Percentiles rank a stretch among this genome's conserved stretches.
phyloP scores from a whole-genome alignment of 768 basidiomycete genomes.

The Crepidotus variabilis region DNA sequence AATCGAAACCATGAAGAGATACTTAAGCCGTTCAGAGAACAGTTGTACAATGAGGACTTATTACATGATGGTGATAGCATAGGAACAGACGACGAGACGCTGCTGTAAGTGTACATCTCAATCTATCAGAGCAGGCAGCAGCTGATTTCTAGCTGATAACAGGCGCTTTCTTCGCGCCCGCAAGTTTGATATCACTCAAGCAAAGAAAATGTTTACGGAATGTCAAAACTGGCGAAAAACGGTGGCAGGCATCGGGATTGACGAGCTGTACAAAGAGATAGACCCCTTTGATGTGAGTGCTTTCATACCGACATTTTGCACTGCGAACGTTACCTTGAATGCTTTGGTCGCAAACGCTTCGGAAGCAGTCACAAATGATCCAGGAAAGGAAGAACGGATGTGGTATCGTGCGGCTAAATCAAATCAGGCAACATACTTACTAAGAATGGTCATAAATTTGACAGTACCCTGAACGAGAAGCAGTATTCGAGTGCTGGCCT shows the following conservation, averaged over 20 bases:
- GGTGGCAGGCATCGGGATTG: slow-evolving; percentile 62
- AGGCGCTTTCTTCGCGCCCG: slow-evolving; percentile 80
- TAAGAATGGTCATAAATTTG: not conserved
- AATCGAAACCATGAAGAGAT: slow-evolving; percentile 26
- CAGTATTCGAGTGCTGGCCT: slow-evolving; percentile 73
- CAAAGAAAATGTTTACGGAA: slow-evolving; percentile 63
- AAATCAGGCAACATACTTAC: not conserved
- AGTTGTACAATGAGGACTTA: slow-evolving; percentile 48
- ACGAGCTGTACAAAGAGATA: slow-evolving; percentile 54
- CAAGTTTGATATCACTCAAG: slow-evolving; percentile 52
- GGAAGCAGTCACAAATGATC: not conserved
- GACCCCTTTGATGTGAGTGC: slow-evolving; percentile 69
- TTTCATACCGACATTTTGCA: not conserved
- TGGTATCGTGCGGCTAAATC: not conserved
- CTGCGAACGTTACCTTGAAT: too few relatives aligned
- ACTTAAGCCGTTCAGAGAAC: slow-evolving; percentile 47
- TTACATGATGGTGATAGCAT: slow-evolving; percentile 59
- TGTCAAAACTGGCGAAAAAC: slow-evolving; percentile 69
- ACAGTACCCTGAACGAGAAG: slow-evolving; percentile 67
- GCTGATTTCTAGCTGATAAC: slow-evolving; percentile 1
- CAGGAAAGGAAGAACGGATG: not conserved
- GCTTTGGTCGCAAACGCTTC: too few relatives aligned
- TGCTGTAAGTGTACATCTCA: slow-evolving; percentile 42
- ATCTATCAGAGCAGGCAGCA: not conserved
- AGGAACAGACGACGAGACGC: slow-evolving; percentile 54